A percentile compares a stretch with the other conserved stretches of the same genome.
Evolutionary conservation across 169 alveolate genomes (phyloP).

Genomic region (Eimeria nieschulzi): DNA sequence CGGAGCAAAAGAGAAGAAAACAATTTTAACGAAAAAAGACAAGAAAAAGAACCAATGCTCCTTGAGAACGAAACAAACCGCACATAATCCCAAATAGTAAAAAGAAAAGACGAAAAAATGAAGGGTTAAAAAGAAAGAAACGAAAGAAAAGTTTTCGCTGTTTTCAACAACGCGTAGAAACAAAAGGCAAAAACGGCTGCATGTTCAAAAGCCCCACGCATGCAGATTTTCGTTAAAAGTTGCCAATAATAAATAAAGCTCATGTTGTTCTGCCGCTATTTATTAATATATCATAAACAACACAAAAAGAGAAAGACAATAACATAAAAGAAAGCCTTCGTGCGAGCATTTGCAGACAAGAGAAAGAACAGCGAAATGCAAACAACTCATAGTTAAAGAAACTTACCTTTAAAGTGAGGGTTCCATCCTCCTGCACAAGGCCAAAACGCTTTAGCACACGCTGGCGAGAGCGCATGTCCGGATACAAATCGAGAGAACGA

Average conservation of each 20-base stretch:
- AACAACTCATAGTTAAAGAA: neutral
- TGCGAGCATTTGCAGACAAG: neutral
- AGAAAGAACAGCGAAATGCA: neutral
- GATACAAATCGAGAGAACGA: slow-evolving; percentile 24
- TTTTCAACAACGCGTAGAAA: neutral
- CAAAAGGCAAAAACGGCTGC: neutral
- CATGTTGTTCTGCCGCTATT: no score
- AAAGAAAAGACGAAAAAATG: neutral
- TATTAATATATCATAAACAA: no score
- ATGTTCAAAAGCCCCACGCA: no score
- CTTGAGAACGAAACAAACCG: neutral
- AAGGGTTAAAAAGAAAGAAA: neutral
- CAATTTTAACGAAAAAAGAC: neutral
- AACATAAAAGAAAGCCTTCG: neutral
- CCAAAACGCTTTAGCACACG: neutral
- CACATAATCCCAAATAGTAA: neutral
- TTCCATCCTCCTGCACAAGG: neutral
- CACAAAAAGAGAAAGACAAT: neutral
- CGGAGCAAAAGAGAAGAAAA: neutral
- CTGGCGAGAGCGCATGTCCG: slow-evolving; percentile 48
- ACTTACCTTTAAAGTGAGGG: slow-evolving; percentile 19
- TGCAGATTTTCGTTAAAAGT: no score
- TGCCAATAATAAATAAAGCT: no score
- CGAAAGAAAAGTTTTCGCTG: neutral
- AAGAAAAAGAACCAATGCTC: neutral